A percentile compares a stretch with the other conserved stretches of the same genome.
Conservation (phyloP, 257 asterid species). For the Primulina tabacum region DNA sequence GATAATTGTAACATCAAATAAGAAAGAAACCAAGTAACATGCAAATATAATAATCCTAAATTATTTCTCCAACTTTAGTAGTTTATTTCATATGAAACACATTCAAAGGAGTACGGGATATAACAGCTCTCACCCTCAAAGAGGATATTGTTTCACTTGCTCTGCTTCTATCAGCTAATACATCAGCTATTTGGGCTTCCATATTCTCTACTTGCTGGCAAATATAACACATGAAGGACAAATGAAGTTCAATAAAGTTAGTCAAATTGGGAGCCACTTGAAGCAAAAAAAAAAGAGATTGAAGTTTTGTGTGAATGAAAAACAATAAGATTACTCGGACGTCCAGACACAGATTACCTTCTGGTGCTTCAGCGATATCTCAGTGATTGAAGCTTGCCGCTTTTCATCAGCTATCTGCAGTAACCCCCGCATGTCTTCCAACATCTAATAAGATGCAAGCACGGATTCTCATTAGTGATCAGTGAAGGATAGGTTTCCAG, state of each 20-base stretch:
- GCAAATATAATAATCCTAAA: slow-evolving; percentile 2
- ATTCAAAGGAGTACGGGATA: slow-evolving; percentile 24
- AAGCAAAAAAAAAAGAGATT: slow-evolving; percentile 19
- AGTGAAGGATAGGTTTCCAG: slow-evolving; percentile 1
- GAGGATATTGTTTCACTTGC: slow-evolving; percentile 82
- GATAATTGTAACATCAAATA: slow-evolving; percentile 12
- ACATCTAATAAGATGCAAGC: slow-evolving; percentile 52
- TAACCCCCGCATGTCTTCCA: slow-evolving; percentile 61
- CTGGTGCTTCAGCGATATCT: slow-evolving; percentile 78
- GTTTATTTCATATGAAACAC: slow-evolving; percentile 18
- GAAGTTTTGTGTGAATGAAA: slow-evolving; percentile 23
- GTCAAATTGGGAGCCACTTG: slow-evolving; percentile 6
- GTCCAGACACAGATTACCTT: slow-evolving; percentile 47
- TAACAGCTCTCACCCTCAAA: slow-evolving; percentile 58
- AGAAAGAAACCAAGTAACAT: slow-evolving; percentile 13
- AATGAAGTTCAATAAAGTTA: slow-evolving; percentile 13
- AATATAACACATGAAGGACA: slow-evolving; percentile 20
- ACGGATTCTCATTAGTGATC: slow-evolving; percentile 4
- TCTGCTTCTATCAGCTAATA: slow-evolving; percentile 71
- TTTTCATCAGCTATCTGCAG: slow-evolving; percentile 86
- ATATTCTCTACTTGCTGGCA: slow-evolving; percentile 76
- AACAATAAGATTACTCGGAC: slow-evolving; percentile 19
- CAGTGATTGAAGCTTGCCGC: slow-evolving; percentile 63
- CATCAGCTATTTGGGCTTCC: slow-evolving; percentile 84
- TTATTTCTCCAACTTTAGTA: slow-evolving; percentile 10